phyloP scores from a whole-genome alignment of 2,329 filamentous ascomycete species.

The Alternaria triticimaculans region DNA sequence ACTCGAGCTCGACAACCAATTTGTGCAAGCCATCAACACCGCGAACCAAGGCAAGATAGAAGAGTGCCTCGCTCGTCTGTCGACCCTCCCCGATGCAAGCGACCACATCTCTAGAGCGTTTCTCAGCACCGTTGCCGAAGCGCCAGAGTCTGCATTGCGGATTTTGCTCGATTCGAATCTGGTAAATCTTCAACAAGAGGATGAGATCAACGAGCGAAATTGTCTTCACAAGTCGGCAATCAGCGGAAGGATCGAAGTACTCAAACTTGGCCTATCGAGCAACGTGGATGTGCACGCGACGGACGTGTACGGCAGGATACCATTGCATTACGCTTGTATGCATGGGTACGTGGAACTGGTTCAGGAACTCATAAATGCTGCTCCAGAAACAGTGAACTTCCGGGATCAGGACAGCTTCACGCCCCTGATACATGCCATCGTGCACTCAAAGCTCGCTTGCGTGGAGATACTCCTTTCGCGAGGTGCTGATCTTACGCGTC shows the following conservation, averaged over 20 bases:
- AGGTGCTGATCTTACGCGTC: constrained; percentile 84
- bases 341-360: constrained; percentile 88
- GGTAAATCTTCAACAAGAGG: constrained; percentile 90
- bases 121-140: constrained; percentile 86
- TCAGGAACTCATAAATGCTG: constrained; percentile 71
- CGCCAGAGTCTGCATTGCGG: constrained; percentile 75
- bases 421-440: constrained; percentile 91
- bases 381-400: constrained; percentile 78
- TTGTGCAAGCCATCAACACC: constrained; percentile 84
- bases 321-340: constrained; percentile 95
- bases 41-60: constrained; percentile 79
- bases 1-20: constrained; percentile 84
- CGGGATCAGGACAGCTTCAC: constrained; percentile 98
- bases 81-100: constrained; percentile 64
- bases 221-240: constrained; percentile 97
- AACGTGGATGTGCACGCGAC: constrained; percentile 79
- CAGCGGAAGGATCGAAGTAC: constrained; percentile 81
- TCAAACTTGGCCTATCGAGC: constrained; percentile 75
- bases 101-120: constrained; percentile 91
- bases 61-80: constrained; percentile 79
- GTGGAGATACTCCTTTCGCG: constrained; percentile 78
- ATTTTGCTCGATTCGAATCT: constrained; percentile 79
- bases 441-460: constrained; percentile 81
- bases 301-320: constrained; percentile 93
- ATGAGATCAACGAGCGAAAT: constrained; percentile 97